phyloP scores from a whole-genome alignment of 768 basidiomycete genomes.

The Suillus discolor region DNA sequence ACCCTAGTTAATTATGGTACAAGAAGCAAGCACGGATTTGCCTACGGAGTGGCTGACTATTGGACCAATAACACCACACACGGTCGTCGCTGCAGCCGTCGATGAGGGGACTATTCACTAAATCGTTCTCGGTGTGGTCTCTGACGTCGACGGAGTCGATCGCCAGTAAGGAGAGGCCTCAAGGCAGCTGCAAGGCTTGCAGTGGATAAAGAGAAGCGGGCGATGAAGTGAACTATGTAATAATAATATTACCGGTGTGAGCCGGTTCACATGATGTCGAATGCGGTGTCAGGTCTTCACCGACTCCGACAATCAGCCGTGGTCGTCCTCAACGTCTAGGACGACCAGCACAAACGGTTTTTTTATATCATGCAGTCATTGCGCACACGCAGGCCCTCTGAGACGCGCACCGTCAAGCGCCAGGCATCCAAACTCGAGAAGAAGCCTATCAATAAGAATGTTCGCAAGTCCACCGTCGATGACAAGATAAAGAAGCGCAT shows the following conservation, averaged over 20 bases:
- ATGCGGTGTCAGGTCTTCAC: constrained; percentile 1
- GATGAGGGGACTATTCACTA: not conserved
- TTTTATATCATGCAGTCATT: constrained; percentile 52
- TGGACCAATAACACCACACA: constrained; percentile 8
- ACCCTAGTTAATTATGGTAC: constrained; percentile 4
- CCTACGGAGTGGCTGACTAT: constrained; percentile 4
- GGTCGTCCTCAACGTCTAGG: not conserved
- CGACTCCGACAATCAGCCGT: not conserved
- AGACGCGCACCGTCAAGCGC: constrained; percentile 40
- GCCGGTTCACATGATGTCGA: not conserved
- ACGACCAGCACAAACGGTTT: not conserved
- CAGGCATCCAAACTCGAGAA: constrained; percentile 35
- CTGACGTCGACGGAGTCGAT: constrained; percentile 6
- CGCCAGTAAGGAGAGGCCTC: constrained; percentile 4
- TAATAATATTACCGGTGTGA: not conserved
- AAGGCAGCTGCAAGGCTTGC: constrained; percentile 3
- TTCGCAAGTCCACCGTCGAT: constrained; percentile 54
- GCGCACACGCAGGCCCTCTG: constrained; percentile 53
- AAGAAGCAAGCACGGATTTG: not conserved
- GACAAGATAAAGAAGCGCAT: constrained; percentile 97
- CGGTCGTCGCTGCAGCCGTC: not conserved
- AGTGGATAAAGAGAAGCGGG: not conserved
- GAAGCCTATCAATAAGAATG: constrained; percentile 37
- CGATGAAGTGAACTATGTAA: not conserved
- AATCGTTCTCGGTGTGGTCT: not conserved